Evolutionary conservation across 2,329 filamentous ascomycete genomes (phyloP).

Genomic region (Magnaporthales sp.): DNA sequence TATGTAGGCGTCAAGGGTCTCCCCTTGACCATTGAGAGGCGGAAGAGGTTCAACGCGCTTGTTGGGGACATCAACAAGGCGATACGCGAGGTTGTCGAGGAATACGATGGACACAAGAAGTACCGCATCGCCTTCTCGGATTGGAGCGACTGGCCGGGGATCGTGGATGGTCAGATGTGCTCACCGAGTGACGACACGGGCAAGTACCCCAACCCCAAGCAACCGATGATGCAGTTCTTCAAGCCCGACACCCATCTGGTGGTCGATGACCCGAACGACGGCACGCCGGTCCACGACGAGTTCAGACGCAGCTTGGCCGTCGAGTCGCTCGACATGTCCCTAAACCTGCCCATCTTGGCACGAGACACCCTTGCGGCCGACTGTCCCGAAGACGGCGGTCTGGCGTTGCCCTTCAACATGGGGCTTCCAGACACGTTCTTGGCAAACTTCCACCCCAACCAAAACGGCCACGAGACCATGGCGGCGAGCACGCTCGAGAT

Average conservation of each 20-base stretch:
- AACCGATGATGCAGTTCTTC: constrained; percentile 23
- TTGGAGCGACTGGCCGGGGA: constrained; percentile 20
- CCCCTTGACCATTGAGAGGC: constrained; percentile 60
- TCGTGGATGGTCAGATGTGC: constrained; percentile 23
- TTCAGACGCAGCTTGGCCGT: constrained; percentile 3
- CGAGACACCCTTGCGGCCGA: constrained; percentile 16
- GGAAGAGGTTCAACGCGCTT: constrained; percentile 20
- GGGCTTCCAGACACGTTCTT: constrained; percentile 21
- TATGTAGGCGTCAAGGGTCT: constrained; percentile 1
- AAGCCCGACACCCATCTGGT: constrained; percentile 16
- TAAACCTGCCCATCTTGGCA: constrained; percentile 14
- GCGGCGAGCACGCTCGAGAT: constrained; percentile 18
- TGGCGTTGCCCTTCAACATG: constrained; percentile 11
- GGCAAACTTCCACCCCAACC: constrained; percentile 24
- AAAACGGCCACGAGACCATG: constrained; percentile 17
- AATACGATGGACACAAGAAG: constrained; percentile 9
- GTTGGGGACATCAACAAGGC: constrained; percentile 17
- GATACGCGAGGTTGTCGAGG: constrained; percentile 18
- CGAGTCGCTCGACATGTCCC: constrained; percentile 9
- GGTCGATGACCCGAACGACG: background rate
- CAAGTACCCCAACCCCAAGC: constrained; percentile 19
- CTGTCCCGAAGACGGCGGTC: constrained; percentile 17
- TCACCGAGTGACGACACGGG: constrained; percentile 11
- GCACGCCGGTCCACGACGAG: constrained; percentile 6
- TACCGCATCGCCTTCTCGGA: constrained; percentile 18